Base-by-base conservation (phyloP, 208 protist genomes). In the Entamoeba nuttalli region DNA sequence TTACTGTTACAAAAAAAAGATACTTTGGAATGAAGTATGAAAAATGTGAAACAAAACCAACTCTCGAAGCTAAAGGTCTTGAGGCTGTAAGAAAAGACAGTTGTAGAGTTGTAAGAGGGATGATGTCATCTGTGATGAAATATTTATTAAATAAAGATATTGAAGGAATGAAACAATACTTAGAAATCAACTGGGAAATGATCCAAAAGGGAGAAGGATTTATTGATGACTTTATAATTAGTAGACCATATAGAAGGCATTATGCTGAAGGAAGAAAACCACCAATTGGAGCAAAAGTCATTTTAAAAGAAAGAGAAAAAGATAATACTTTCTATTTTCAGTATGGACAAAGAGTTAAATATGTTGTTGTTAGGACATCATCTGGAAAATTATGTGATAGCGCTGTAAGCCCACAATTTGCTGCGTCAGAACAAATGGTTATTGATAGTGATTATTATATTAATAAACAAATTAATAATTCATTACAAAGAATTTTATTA, bases 1-100 rank as follows among this genome's bases (percentile, higher is more conserved):
- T 98, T 14, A 84, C 98, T 2, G 55, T 98, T 0, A 96, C 97
- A 17, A 98, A 98, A 95, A 98, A 98, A 95, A 94, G 97, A 52
- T 98, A 98, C 96, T 96, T 97, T 41, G 98, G 98, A 5, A 96
- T 97, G 41, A 97, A 96, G 94, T 98, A 97, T 95, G 97, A 98
- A 52, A 95, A 2, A 5, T 44, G 35, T 0, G 52, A 55, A 17
- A 96, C 97, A 93, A 95, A 44, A 15, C 53, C 51, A 25, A 11
- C 52, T 52, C 94, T 96, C 25, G 96, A 97, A 69, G 95, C 97
- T 9, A 97, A 98, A 95, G 98, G 98, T 14, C 97, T 98, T 50
- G 98, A 98, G 94, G 97, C 97, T 9, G 96, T 98, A 3, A 94
- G 98, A 94, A 95, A 97, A 52, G 98, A 98, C 94, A 95, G 94